Evolutionary conservation across 2,329 filamentous ascomycete genomes (phyloP).

Genomic region (Fusarium armeniacum): DNA sequence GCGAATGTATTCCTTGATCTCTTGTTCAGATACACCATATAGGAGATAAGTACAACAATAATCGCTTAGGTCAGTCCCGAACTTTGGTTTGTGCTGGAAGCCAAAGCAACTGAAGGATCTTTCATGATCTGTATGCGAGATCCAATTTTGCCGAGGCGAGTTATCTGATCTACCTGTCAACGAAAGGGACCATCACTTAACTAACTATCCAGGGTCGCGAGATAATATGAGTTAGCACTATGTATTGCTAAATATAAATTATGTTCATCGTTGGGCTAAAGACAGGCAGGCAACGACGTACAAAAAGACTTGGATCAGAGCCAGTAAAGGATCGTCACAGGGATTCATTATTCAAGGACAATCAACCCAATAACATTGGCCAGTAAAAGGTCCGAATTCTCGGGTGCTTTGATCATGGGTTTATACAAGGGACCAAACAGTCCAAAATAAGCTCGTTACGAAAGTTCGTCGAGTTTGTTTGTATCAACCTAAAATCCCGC

Average conservation of each 20-base stretch:
- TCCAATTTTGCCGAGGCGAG: not conserved
- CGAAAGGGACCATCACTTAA: not conserved
- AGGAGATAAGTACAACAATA: not conserved
- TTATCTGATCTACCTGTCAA: not conserved
- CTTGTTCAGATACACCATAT: not conserved
- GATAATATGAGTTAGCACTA: not conserved
- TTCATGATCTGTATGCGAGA: not conserved
- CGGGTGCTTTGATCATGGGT: constrained; percentile 25
- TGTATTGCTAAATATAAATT: not conserved
- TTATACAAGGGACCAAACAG: not conserved
- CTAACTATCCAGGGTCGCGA: not conserved
- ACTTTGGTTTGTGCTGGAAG: not conserved
- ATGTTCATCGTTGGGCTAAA: not conserved
- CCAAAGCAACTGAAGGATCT: not conserved
- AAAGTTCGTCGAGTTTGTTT: constrained; percentile 21
- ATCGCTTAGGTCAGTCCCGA: not conserved
- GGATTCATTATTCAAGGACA: constrained; percentile 1
- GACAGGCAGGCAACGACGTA: constrained; percentile 6
- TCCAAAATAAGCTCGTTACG: constrained; percentile 22
- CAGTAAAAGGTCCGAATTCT: constrained; percentile 24
- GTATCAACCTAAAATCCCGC: constrained; percentile 13
- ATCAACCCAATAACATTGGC: not conserved
- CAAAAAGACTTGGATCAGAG: not conserved
- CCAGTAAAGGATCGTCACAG: constrained; percentile 7
- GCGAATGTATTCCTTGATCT: not conserved